Percentiles rank a stretch among this genome's conserved stretches.
Conservation (phyloP, 2,329 filamentous ascomycete species). For the Penicillium hesseltinei region DNA sequence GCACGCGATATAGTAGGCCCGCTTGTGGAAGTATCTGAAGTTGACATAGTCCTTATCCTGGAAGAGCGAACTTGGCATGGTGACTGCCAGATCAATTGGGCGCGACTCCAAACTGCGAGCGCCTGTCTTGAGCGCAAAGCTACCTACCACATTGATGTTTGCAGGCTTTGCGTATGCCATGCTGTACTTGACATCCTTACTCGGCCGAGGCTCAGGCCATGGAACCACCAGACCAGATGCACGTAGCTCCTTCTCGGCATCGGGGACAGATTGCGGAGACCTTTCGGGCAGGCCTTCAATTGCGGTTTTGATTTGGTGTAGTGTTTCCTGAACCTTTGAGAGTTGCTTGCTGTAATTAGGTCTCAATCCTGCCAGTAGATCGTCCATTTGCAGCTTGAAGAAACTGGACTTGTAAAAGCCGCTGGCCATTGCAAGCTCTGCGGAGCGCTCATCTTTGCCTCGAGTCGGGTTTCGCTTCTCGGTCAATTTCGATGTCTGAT, state of each 20-base stretch:
- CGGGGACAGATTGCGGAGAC: conserved; percentile 53
- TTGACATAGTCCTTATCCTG: conserved; percentile 95
- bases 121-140: conserved; percentile 75
- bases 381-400: conserved; percentile 67
- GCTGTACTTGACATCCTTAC: conserved; percentile 75
- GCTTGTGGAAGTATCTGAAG: conserved; percentile 90
- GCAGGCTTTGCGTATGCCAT: conserved; percentile 72
- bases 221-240: conserved; percentile 70
- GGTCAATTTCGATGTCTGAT: conserved; percentile 32
- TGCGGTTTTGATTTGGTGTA: conserved; percentile 55
- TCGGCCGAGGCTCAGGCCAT: conserved; percentile 77
- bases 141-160: conserved; percentile 83
- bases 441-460: conserved; percentile 28
- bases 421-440: conserved; percentile 40
- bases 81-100: conserved; percentile 77
- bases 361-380: conserved; percentile 58
- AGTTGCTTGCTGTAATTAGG: conserved; percentile 59
- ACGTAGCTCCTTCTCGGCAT: conserved; percentile 67
- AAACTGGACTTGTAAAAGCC: conserved; percentile 64
- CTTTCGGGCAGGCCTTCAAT: conserved; percentile 58
- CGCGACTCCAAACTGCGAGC: conserved; percentile 56
- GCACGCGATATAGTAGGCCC: conserved; percentile 86
- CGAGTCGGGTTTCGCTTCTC: conserved; percentile 19
- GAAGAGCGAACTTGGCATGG: conserved; percentile 76
- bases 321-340: conserved; percentile 51